These are phyloP conservation scores for Eucalyptus sp. DNA, from an alignment of 345 rosid genomes.

Conservation along the genomic window DNA sequence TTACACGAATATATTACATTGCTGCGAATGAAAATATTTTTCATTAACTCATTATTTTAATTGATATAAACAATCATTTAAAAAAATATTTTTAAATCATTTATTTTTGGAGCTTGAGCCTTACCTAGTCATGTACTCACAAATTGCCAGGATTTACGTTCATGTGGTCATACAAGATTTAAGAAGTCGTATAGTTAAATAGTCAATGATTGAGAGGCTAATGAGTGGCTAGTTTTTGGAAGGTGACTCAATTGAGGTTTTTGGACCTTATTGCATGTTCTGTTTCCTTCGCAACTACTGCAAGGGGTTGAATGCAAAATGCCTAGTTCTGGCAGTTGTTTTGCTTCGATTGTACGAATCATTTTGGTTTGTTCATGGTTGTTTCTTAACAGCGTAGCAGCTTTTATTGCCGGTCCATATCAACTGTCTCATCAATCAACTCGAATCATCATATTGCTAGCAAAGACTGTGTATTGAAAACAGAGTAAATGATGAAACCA, in stretches of 20 bases:
- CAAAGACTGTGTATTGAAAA: not conserved
- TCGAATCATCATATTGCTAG: not conserved
- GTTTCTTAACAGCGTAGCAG: not conserved
- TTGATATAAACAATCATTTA: too few species aligned
- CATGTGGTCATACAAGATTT: not conserved
- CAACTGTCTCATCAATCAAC: not conserved
- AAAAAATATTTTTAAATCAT: too few species aligned
- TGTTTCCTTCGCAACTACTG: not conserved
- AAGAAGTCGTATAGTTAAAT: not conserved
- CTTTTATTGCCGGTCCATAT: not conserved
- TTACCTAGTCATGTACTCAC: not conserved
- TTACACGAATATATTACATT: too few species aligned
- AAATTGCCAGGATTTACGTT: not conserved
- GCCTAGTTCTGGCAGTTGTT: not conserved
- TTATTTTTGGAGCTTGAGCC: not conserved
- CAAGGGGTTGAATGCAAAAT: not conserved
- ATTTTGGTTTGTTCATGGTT: not conserved
- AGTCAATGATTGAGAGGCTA: not conserved
- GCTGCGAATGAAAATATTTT: too few species aligned
- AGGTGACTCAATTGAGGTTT: not conserved
- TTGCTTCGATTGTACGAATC: not conserved
- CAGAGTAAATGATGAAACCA: not conserved
- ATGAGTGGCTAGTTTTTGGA: not conserved
- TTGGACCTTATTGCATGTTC: not conserved
- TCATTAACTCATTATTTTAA: too few species aligned